Conservation (phyloP, 139 green algal genomes). For the Tetradesmus obliquus region DNA sequence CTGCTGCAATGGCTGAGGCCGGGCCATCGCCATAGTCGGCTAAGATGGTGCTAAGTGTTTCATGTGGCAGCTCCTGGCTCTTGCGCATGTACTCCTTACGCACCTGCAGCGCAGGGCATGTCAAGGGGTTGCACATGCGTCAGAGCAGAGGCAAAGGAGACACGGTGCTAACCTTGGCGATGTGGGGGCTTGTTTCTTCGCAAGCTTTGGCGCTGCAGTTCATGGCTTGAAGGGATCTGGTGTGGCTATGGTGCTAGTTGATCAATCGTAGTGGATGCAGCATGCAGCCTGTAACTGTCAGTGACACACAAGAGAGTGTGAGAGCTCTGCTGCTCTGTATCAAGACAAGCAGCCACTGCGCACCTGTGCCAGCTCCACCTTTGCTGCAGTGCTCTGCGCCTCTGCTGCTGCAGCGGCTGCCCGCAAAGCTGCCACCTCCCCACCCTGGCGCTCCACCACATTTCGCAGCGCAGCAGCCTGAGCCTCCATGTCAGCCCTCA, state of each 20-base stretch:
- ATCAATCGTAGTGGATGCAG: too few relatives aligned
- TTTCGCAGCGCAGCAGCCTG: conserved; percentile 28
- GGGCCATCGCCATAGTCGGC: conserved; percentile 21
- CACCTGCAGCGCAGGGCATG: conserved; percentile 23
- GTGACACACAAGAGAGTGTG: not conserved
- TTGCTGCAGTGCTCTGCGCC: conserved; percentile 33
- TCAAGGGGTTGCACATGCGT: not conserved
- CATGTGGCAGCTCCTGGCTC: conserved; percentile 24
- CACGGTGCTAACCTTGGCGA: not conserved
- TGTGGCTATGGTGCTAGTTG: too few relatives aligned
- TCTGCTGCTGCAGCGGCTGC: conserved; percentile 38
- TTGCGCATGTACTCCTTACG: not conserved
- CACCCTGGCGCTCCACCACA: conserved; percentile 34
- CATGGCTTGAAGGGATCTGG: too few relatives aligned
- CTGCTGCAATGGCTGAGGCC: not conserved
- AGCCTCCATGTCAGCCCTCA: conserved; percentile 30
- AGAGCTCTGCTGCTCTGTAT: not conserved
- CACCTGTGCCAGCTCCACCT: conserved; percentile 38
- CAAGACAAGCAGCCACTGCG: not conserved
- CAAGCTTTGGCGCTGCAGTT: too few relatives aligned
- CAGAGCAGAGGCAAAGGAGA: not conserved
- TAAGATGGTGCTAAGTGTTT: conserved; percentile 42
- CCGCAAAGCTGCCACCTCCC: conserved; percentile 28
- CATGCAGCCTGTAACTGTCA: not conserved
- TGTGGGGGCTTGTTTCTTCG: too few relatives aligned